A percentile compares a stretch with the other conserved stretches of the same genome.
These are phyloP conservation scores for Nemania diffusa DNA, from an alignment of 2,329 filamentous ascomycete genomes.

Conservation along the genomic window DNA sequence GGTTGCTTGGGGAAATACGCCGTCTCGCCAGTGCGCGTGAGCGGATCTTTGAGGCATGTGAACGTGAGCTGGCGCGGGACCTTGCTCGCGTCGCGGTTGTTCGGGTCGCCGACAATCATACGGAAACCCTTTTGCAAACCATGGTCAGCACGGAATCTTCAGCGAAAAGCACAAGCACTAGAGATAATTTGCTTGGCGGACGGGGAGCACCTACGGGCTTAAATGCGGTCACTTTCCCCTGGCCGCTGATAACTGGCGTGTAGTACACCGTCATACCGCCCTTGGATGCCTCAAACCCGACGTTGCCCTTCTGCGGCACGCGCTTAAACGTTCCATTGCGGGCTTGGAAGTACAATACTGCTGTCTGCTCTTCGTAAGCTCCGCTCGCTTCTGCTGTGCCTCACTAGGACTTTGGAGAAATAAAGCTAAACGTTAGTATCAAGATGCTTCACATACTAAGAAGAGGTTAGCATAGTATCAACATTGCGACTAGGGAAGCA, in stretches of 20 bases:
- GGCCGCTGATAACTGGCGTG: slow-evolving; percentile 42
- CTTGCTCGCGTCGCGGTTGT: slow-evolving; percentile 42
- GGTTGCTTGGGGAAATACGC: slow-evolving; percentile 56
- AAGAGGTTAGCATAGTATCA: neutral
- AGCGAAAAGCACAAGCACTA: neutral
- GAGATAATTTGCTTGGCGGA: neutral
- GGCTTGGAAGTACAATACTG: slow-evolving; percentile 54
- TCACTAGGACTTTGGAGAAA: neutral
- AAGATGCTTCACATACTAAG: slow-evolving; percentile 6
- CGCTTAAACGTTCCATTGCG: slow-evolving; percentile 52
- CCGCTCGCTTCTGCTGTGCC: neutral
- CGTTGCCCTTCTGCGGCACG: slow-evolving; percentile 44
- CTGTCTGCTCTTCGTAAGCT: slow-evolving; percentile 44
- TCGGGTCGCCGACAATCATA: slow-evolving; percentile 53
- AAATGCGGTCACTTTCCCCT: slow-evolving; percentile 53
- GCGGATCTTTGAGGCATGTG: slow-evolving; percentile 27
- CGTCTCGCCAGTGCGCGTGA: slow-evolving; percentile 30
- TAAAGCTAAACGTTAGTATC: neutral
- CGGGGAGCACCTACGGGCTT: slow-evolving; percentile 47
- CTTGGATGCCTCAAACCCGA: slow-evolving; percentile 49
- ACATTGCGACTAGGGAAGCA: neutral
- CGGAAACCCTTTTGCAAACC: slow-evolving; percentile 52
- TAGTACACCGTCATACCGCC: slow-evolving; percentile 58
- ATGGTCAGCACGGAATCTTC: neutral
- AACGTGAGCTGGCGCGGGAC: slow-evolving; percentile 31